Percentiles rank a stretch among this genome's conserved stretches.
phyloP scores from a whole-genome alignment of 257 asterid species.

The Solanum infundibuliforme region DNA sequence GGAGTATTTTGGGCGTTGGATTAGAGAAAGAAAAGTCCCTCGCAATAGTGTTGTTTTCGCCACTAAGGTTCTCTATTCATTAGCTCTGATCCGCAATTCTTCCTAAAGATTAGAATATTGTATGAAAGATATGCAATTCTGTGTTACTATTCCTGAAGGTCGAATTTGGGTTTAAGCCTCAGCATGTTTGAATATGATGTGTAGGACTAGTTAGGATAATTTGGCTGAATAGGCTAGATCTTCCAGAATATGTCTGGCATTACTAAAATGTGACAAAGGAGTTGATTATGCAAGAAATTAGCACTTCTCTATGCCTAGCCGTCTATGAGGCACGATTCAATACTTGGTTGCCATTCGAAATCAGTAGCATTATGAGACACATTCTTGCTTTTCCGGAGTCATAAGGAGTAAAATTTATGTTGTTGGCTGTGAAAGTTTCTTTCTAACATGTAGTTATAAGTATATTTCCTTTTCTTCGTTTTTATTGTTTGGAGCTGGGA shows the following conservation, averaged over 20 bases:
- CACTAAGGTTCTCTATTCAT: slow-evolving; percentile 47
- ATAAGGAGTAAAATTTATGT: background rate
- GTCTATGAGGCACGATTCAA: background rate
- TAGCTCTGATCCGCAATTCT: background rate
- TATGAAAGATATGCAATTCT: background rate
- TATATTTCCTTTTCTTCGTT: background rate
- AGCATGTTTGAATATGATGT: background rate
- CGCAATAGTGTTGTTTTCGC: slow-evolving; percentile 60
- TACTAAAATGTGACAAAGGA: background rate
- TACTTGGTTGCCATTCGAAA: background rate
- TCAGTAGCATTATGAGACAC: background rate
- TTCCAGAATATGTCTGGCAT: background rate
- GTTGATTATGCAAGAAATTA: background rate
- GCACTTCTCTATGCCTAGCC: background rate
- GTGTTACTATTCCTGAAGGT: background rate
- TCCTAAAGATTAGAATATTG: background rate
- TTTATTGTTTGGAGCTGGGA: background rate
- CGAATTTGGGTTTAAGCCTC: background rate
- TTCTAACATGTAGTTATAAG: background rate
- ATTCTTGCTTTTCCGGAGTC: background rate
- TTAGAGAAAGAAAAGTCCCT: slow-evolving; percentile 34
- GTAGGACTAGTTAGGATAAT: background rate
- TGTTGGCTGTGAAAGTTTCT: background rate
- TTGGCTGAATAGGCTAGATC: background rate
- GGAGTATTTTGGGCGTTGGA: slow-evolving; percentile 53